These are phyloP conservation scores for Prosopis cineraria DNA, from an alignment of 306 rosid genomes.

Conservation along the genomic window DNA sequence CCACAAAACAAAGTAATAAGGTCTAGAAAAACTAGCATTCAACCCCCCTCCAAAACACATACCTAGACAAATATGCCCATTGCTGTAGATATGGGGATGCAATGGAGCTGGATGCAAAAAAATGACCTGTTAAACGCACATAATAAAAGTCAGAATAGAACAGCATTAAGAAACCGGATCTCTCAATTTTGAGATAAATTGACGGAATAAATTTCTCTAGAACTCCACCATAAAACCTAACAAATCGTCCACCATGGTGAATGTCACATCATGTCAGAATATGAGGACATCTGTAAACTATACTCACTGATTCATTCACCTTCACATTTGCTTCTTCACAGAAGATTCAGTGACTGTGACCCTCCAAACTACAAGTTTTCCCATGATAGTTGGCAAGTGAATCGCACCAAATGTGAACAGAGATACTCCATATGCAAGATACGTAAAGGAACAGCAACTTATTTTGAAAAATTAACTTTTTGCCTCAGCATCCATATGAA, in stretches of 20 bases:
- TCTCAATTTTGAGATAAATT: not conserved
- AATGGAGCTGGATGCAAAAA: slow-evolving; percentile 77
- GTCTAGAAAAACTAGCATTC: not conserved
- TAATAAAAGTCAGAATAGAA: slow-evolving; percentile 27
- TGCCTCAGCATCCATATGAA: not conserved
- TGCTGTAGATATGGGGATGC: slow-evolving; percentile 78
- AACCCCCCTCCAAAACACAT: slow-evolving; percentile 7
- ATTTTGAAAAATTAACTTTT: not conserved
- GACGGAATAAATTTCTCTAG: not conserved
- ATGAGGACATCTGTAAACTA: not conserved
- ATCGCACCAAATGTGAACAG: not conserved
- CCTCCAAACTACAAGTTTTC: not conserved
- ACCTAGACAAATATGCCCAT: slow-evolving; percentile 83
- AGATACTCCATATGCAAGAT: not conserved
- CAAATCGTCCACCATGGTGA: not conserved
- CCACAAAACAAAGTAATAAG: not conserved
- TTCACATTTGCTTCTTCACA: not conserved
- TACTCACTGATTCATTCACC: not conserved
- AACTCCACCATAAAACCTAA: not conserved
- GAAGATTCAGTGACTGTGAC: not conserved
- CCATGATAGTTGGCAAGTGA: not conserved
- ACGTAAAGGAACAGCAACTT: not conserved
- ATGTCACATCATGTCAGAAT: not conserved
- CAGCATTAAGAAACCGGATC: slow-evolving; percentile 4
- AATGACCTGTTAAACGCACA: slow-evolving; percentile 65